phyloP scores from a whole-genome alignment of 2,329 filamentous ascomycete genomes.

The Seiridium unicorne region DNA sequence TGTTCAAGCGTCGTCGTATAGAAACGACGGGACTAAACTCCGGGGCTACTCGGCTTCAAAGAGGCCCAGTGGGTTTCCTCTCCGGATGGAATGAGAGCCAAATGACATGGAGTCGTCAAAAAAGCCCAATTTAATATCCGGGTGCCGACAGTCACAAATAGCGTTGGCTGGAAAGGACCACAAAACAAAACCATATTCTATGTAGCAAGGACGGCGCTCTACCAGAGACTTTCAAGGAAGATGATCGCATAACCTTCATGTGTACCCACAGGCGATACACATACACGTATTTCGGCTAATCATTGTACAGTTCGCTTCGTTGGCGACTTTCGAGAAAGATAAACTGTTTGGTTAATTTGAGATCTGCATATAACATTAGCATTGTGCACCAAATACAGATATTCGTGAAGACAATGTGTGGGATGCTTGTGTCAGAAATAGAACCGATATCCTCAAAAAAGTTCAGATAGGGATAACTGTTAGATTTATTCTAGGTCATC shows the following conservation, averaged over 20 bases:
- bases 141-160: neutral
- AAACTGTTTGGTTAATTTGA: neutral
- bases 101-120: neutral
- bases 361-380: neutral
- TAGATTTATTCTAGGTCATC: neutral
- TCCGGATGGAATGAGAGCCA: neutral
- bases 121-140: neutral
- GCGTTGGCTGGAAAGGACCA: neutral
- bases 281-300: too few relatives aligned
- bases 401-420: neutral
- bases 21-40: neutral
- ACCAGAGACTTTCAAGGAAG: neutral
- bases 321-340: neutral
- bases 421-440: neutral
- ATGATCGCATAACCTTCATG: neutral
- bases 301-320: neutral
- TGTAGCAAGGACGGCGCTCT: neutral
- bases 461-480: constrained; percentile 7
- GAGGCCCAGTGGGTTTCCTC: neutral
- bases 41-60: neutral
- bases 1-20: neutral
- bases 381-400: neutral
- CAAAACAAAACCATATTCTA: neutral
- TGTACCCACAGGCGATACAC: too few relatives aligned
- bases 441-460: neutral